Base-by-base conservation (phyloP, 1,139 yeast genomes). In the Saccharomycopsis hybrid region DNA sequence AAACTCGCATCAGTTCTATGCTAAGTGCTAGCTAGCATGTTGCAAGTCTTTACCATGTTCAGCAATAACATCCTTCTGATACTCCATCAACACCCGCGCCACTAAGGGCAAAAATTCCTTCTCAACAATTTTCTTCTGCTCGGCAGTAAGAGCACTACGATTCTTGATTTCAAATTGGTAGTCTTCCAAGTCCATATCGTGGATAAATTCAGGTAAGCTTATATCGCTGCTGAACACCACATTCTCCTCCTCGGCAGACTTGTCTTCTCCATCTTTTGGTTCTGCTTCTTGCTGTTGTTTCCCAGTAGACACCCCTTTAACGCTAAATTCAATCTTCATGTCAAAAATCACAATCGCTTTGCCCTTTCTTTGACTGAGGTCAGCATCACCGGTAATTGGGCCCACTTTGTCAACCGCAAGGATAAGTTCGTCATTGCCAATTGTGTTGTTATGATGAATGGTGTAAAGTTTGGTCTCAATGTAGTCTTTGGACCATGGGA, bases 341-440 rank as follows among this genome's bases (percentile, higher is more conserved):
- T 85, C 94, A 59, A 76, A 84, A 50, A 84, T 81, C 60, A 92
- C 84, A 60, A 80, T 76, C 13, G 82, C 87, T 65, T 80, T 82
- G 8, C 90, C 92, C 66, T 85, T 85, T 68, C 92, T 76, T 65
- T 85, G 92, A 30, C 87, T 80, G 11, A 85, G 90, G 58, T 83
- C 86, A 60, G 92, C 83, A 63, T 85, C 92, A 25, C 94, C 94
- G 11, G 74, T 63, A 13, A 83, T 70, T 2, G 77, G 67, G 39
- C 70, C 71, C 8, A 80, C 63, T 0, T 66, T 60, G 4, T 68
- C 64, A 41, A 81, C 65, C 7, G 25, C 18, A 5, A 36, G n/a
- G 2, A 62, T 58, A 61, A 41, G 65, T 8, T 69, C 76, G 41
- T 65, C 60, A 60, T 30, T 25, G 37, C 27, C 36, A 11, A 28